A percentile compares a stretch with the other conserved stretches of the same genome.
These are phyloP conservation scores for Boletus insuetus DNA, from an alignment of 768 basidiomycete genomes.

Conservation along the genomic window DNA sequence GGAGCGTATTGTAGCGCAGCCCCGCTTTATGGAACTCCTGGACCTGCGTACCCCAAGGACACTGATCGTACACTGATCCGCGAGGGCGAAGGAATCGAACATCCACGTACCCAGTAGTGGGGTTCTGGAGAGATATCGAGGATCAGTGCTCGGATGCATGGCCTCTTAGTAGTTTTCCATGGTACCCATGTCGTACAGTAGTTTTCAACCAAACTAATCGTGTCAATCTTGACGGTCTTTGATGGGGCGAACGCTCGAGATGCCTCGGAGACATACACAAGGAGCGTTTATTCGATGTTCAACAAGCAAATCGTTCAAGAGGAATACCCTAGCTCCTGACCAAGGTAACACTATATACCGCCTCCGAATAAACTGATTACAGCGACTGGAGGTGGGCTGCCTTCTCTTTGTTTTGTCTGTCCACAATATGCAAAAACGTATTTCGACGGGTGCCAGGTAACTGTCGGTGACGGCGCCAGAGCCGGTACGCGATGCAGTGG, in stretches of 20 bases:
- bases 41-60: constrained; percentile 20
- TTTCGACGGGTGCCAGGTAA: constrained; percentile 80
- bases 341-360: constrained; percentile 26
- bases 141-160: neutral
- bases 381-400: constrained; percentile 60
- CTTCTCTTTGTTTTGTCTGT: constrained; percentile 66
- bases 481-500: constrained; percentile 77
- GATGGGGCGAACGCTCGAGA: too few relatives aligned
- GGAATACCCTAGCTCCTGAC: neutral
- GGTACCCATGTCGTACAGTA: neutral
- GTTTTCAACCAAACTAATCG: too few relatives aligned
- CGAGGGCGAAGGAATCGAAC: too few relatives aligned
- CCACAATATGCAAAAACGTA: constrained; percentile 82
- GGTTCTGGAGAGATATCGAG: neutral
- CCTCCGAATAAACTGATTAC: constrained; percentile 73
- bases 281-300: neutral
- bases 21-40: constrained; percentile 9
- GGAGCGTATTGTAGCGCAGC: constrained; percentile 22
- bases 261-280: too few relatives aligned
- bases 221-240: too few relatives aligned
- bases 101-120: neutral
- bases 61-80: constrained; percentile 19
- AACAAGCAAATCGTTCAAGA: too few relatives aligned
- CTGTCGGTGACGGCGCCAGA: constrained; percentile 68
- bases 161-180: neutral